Evolutionary conservation across 2,329 filamentous ascomycete species (phyloP), one percentile per base, ranked within the genome.

Genomic region (Xylariaceae sp.): DNA sequence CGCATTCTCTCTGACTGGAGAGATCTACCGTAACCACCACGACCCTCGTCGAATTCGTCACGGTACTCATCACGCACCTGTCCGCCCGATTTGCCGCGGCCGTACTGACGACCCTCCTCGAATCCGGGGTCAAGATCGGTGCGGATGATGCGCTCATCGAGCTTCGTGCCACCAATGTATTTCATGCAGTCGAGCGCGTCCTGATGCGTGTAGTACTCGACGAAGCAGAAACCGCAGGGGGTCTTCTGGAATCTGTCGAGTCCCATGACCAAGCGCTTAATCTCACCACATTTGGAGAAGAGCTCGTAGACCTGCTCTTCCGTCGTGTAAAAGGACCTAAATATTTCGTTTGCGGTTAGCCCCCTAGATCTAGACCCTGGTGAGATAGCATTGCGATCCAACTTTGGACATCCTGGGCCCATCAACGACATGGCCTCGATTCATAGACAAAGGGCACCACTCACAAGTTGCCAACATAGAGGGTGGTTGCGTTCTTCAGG

Each of bases 291-390:
- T 81, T 96, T 96, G 61, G 88, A 87, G 75, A 97, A 97, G 52
- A 97, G 85, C 76, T 97, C 93, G 75, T 97, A 93, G 61, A 99
- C 96, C 74, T 99, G 94, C 77, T 99, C 94, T 74, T 99, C 94
- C 58, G 94, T 99, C 23, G 94, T 99, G 81, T 96, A 97, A 78
- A 97, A 97, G 47, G 92, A 96, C 57, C 89, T 92, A 67, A 60
- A 61, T 5, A 42, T 42, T 9, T 42, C 58, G 42, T 52, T 44
- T 67, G 56, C 53, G 13, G 53, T 62, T 42, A 62, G 61, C 58
- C 49, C 45, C 42, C 18, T 44, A 37, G 10, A 53, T 13, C 44
- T 15, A 7, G 7, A 49, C 15, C 18, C 18, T 9, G 23, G 18
- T 30, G 4, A 13, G 8, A 11, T 10, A 13, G 48, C 10, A 10